Conservation (phyloP, 23 red algal genomes). For the Agarophyton chilense region DNA sequence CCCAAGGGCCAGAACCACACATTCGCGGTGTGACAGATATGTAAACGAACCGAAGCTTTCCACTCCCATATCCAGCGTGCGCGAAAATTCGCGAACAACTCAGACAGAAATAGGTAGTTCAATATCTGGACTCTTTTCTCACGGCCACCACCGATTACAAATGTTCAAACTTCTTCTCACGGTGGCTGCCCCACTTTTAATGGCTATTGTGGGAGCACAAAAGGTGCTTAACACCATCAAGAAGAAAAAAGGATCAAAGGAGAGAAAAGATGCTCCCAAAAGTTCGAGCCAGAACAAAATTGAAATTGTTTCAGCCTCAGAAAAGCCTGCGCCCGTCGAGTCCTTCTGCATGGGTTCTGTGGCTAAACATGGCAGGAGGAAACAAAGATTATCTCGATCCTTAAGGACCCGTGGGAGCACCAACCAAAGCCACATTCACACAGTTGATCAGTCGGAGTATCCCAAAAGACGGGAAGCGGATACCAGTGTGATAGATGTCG, state of each 20-base stretch:
- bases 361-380: not conserved
- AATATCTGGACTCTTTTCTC: not conserved
- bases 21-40: not conserved
- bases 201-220: not conserved
- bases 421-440: not conserved
- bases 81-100: not conserved
- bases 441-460: not conserved
- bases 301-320: not conserved
- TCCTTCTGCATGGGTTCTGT: conserved; percentile 9
- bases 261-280: not conserved
- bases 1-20: no score
- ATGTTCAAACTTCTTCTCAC: not conserved
- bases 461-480: not conserved
- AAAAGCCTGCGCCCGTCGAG: not conserved
- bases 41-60: not conserved
- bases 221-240: not conserved
- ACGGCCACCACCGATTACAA: not conserved
- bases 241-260: not conserved
- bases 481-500: not conserved
- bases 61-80: not conserved
- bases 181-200: not conserved
- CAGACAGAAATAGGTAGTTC: not conserved
- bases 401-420: not conserved
- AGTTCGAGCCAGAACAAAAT: not conserved
- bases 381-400: not conserved